Evolutionary conservation across 495 filamentous ascomycete genomes (phyloP).

Genomic region (Podospora anserina): DNA sequence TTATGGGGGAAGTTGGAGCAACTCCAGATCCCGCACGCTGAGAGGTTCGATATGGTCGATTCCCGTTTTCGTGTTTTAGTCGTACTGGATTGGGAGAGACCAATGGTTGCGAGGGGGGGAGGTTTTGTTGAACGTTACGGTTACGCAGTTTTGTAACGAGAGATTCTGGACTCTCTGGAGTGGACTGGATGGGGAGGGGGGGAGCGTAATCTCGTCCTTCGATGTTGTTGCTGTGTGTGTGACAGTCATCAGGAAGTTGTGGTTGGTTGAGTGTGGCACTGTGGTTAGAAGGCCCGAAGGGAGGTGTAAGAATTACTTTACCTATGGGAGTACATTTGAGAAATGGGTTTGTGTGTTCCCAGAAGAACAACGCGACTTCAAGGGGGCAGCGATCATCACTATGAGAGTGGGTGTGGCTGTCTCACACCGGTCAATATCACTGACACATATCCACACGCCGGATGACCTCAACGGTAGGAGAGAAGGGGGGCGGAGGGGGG

Average conservation of each 20-base stretch:
- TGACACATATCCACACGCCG: too few relatives aligned
- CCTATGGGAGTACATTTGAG: not conserved
- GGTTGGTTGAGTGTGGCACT: not conserved
- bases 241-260: not conserved
- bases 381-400: not conserved
- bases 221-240: not conserved
- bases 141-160: too few relatives aligned
- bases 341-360: not conserved
- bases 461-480: not conserved
- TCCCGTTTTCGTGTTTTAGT: conserved; percentile 10
- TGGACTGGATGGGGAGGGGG: not conserved
- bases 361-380: not conserved
- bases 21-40: conserved; percentile 2
- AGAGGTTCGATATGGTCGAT: conserved; percentile 6
- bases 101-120: not conserved
- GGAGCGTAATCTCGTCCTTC: not conserved
- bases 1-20: not conserved
- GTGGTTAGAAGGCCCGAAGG: not conserved
- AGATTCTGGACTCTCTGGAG: not conserved
- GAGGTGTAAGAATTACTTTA: not conserved
- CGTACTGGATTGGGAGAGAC: not conserved
- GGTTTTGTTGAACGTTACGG: not conserved
- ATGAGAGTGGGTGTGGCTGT: not conserved
- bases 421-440: not conserved
- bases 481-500: not conserved